Evolutionary conservation across 306 rosid species (phyloP).

Genomic region (Parietaria judaica): DNA sequence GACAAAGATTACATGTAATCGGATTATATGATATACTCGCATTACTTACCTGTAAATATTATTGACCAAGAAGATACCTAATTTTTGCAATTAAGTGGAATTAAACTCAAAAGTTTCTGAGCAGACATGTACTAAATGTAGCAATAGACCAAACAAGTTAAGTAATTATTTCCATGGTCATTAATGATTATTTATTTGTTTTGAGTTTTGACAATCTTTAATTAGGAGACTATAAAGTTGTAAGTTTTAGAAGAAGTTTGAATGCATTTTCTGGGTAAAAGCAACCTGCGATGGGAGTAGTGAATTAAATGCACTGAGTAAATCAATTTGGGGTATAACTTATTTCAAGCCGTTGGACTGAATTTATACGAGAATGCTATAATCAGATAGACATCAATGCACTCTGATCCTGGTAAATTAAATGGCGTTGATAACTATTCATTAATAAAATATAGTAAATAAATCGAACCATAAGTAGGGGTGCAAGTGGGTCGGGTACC

Average conservation of each 20-base stretch:
- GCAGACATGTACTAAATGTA: too few relatives aligned
- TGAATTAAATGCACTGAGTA: neutral
- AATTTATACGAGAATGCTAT: neutral
- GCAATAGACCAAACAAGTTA: too few relatives aligned
- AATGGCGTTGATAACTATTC: neutral
- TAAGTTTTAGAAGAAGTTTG: neutral
- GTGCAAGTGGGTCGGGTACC: too few relatives aligned
- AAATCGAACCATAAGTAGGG: too few relatives aligned
- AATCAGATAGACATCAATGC: neutral
- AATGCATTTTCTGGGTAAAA: constrained; percentile 6
- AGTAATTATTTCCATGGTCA: too few relatives aligned
- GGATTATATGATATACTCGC: too few relatives aligned
- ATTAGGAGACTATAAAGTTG: neutral
- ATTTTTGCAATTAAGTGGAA: too few relatives aligned
- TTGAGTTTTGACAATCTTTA: neutral
- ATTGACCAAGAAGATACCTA: too few relatives aligned
- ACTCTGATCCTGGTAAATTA: neutral
- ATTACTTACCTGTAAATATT: too few relatives aligned
- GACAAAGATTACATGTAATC: too few relatives aligned
- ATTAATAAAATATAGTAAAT: too few relatives aligned
- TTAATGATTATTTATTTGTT: neutral
- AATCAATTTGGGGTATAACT: neutral
- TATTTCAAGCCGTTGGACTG: constrained; percentile 1
- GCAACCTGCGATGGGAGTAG: neutral
- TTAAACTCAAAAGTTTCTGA: too few relatives aligned